phyloP scores from a whole-genome alignment of 169 alveolate genomes.

The Plasmodium gonderi region DNA sequence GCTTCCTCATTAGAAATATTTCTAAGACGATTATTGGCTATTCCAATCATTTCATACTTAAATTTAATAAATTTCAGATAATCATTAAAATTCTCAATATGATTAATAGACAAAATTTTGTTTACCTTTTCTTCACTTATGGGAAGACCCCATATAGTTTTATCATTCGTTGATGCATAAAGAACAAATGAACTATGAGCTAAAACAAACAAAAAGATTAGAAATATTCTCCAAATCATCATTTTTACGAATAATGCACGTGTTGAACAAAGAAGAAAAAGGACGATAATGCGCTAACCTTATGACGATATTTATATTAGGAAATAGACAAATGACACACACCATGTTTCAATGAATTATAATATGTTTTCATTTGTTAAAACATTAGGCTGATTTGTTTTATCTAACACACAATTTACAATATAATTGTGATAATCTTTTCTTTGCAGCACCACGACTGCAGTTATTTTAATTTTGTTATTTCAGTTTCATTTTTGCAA shows the following conservation, averaged over 20 bases:
- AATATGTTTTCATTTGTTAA: too few species aligned
- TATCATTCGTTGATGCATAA: background rate
- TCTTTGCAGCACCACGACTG: too few species aligned
- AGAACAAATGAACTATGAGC: background rate
- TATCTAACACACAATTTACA: background rate
- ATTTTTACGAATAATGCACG: conserved; percentile 4
- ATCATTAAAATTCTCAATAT: background rate
- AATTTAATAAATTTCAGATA: conserved; percentile 10
- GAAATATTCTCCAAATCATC: background rate
- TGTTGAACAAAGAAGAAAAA: background rate
- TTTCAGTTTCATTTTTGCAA: background rate
- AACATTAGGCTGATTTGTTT: too few species aligned
- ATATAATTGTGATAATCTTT: too few species aligned
- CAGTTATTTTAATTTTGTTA: background rate
- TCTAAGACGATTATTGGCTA: background rate
- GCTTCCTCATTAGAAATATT: background rate
- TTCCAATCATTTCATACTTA: background rate
- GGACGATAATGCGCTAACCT: background rate
- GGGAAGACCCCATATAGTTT: background rate
- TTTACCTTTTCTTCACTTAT: conserved; percentile 11
- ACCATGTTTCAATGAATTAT: too few species aligned
- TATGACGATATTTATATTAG: background rate
- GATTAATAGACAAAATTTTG: conserved; percentile 1
- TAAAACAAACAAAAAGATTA: background rate
- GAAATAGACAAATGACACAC: background rate